A percentile compares a stretch with the other conserved stretches of the same genome.
Conservation (phyloP, 2,329 filamentous ascomycete species). For the Sporothrix pallida region DNA sequence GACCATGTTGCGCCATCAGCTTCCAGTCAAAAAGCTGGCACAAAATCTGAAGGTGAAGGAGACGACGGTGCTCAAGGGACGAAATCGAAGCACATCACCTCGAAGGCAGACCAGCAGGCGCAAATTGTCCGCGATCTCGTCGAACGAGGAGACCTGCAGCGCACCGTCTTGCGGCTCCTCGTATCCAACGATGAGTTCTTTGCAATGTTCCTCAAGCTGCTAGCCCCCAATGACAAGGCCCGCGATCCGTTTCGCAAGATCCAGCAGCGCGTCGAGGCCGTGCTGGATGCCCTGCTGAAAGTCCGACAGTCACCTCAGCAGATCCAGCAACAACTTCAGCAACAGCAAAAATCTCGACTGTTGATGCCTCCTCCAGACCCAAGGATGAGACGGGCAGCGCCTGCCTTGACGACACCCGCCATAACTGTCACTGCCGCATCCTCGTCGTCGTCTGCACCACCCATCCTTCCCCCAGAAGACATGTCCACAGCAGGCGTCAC, state of each 20-base stretch:
- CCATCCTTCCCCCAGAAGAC: background rate
- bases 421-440: background rate
- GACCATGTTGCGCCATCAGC: background rate
- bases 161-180: slow-evolving; percentile 60
- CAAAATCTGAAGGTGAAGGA: background rate
- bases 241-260: slow-evolving; percentile 57
- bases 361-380: slow-evolving; percentile 5
- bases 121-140: slow-evolving; percentile 42
- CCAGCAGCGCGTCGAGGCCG: slow-evolving; percentile 53
- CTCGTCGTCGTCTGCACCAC: background rate
- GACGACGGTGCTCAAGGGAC: background rate
- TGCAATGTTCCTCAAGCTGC: slow-evolving; percentile 56
- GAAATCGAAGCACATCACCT: no score
- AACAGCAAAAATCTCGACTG: background rate
- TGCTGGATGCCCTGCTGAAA: slow-evolving; percentile 53
- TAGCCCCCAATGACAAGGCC: slow-evolving; percentile 52
- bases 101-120: background rate
- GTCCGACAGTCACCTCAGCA: slow-evolving; percentile 44
- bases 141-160: slow-evolving; percentile 55
- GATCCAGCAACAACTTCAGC: slow-evolving; percentile 50
- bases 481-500: slow-evolving; percentile 39
- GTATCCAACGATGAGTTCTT: slow-evolving; percentile 62
- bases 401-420: background rate
- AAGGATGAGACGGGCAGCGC: background rate
- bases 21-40: background rate